Percentiles rank a stretch among this genome's conserved stretches.
Evolutionary conservation across 2,329 filamentous ascomycete species (phyloP).

Genomic region (Colletotrichum tamarilloi): DNA sequence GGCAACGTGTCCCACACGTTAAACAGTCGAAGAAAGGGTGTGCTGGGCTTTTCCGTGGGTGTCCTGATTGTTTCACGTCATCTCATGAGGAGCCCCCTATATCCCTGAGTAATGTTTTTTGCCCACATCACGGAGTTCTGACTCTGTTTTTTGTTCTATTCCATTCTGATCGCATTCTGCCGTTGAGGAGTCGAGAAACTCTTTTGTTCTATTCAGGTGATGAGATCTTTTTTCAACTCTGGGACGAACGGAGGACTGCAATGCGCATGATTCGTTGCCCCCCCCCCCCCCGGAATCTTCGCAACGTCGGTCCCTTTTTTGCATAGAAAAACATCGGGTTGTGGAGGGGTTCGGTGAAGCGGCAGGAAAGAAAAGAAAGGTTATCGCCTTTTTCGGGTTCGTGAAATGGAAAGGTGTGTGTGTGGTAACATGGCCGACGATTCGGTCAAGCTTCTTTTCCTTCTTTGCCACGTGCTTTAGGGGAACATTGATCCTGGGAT

Average conservation of each 20-base stretch:
- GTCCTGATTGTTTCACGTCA: constrained; percentile 5
- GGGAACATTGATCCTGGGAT: not conserved
- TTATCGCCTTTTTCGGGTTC: not conserved
- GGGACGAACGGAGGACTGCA: not conserved
- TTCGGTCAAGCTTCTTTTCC: not conserved
- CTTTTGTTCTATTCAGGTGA: not conserved
- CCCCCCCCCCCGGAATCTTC: not conserved
- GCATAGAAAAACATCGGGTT: not conserved
- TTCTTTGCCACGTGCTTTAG: not conserved
- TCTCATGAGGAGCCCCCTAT: not conserved
- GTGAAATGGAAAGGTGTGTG: not conserved
- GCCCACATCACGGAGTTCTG: not conserved
- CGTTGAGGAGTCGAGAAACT: not conserved
- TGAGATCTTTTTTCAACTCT: not conserved
- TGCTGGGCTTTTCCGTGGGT: not conserved
- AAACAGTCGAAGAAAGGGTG: not conserved
- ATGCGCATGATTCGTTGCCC: not conserved
- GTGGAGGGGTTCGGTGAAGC: not conserved
- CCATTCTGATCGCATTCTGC: not conserved
- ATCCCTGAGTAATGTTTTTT: not conserved
- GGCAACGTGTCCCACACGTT: not conserved
- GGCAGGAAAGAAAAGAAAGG: not conserved
- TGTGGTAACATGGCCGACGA: too few relatives aligned
- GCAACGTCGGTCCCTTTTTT: not conserved
- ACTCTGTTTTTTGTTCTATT: not conserved